Percentiles rank a stretch among this genome's conserved stretches.
Conservation (phyloP, 495 filamentous ascomycete species). For the Penicillium canariense region DNA sequence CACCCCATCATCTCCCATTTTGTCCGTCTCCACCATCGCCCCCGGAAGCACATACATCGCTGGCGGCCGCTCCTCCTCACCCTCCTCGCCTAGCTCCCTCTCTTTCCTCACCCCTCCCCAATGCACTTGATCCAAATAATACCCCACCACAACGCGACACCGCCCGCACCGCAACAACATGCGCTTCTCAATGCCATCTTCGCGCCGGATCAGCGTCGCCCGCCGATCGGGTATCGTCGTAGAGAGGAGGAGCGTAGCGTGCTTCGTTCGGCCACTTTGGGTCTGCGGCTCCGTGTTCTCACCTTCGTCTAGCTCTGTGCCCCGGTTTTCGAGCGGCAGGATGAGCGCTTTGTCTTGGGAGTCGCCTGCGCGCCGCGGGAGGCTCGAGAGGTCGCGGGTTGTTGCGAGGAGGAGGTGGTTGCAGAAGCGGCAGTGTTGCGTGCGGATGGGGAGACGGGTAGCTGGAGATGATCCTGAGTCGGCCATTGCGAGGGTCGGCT, state of each 20-base stretch:
- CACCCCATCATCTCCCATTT: constrained; percentile 29
- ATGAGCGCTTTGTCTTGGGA: constrained; percentile 30
- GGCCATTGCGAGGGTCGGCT: constrained; percentile 9
- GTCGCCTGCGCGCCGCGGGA: constrained; percentile 50
- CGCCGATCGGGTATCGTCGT: constrained; percentile 47
- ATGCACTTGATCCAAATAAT: constrained; percentile 47
- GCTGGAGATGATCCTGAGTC: not conserved
- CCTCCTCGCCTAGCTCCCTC: constrained; percentile 4
- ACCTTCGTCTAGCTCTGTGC: constrained; percentile 7
- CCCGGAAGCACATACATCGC: constrained; percentile 62
- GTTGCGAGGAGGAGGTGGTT: constrained; percentile 66
- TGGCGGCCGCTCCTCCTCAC: constrained; percentile 29
- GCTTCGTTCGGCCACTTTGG: too few relatives aligned
- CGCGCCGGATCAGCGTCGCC: constrained; percentile 54
- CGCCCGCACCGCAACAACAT: constrained; percentile 57
- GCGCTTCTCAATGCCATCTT: constrained; percentile 75
- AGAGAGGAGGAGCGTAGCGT: constrained; percentile 50
- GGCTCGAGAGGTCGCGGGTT: constrained; percentile 51
- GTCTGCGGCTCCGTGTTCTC: too few relatives aligned
- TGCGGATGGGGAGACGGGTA: constrained; percentile 45
- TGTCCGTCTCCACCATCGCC: constrained; percentile 51
- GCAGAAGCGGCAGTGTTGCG: constrained; percentile 74
- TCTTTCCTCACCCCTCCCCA: constrained; percentile 12
- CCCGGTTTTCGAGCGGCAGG: constrained; percentile 20
- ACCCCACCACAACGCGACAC: constrained; percentile 64